A percentile compares a stretch with the other conserved stretches of the same genome.
Conservation (phyloP, 192 early-diverging fungal species). For the Glomus cerebriforme region DNA sequence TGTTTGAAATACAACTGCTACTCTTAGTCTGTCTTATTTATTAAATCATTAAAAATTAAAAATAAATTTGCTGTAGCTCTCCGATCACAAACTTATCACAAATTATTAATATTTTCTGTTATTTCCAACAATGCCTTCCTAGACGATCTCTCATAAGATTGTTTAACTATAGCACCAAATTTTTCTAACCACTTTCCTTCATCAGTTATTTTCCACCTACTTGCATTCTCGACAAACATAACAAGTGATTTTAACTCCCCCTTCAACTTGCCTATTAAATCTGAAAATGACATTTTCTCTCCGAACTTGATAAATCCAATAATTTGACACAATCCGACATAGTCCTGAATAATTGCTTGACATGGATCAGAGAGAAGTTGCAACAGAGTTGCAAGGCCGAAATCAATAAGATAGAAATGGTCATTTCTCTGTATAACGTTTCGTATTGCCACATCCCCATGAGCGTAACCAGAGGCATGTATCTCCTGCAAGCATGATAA, state of each 20-base stretch:
- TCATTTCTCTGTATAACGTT: constrained; percentile 19
- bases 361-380: constrained; percentile 8
- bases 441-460: neutral
- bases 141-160: constrained; percentile 10
- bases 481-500: constrained; percentile 4
- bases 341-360: constrained; percentile 22
- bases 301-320: constrained; percentile 14
- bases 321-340: neutral
- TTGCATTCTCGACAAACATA: neutral
- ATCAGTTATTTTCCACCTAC: constrained; percentile 6
- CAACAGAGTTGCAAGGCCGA: too few relatives aligned
- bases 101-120: constrained; percentile 4
- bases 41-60: neutral
- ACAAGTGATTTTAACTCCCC: neutral
- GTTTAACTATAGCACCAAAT: constrained; percentile 11
- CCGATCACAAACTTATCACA: neutral
- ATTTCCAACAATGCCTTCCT: neutral
- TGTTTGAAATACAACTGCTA: too few relatives aligned
- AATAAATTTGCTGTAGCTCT: constrained; percentile 3
- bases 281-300: constrained; percentile 10
- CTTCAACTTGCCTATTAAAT: neutral
- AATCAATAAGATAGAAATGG: constrained; percentile 16
- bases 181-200: constrained; percentile 12
- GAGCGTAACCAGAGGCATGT: neutral
- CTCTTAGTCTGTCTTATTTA: constrained; percentile 7